Percentiles rank a stretch among this genome's conserved stretches.
Conservation (phyloP, 768 basidiomycete genomes). For the Hygrocybe coccinea region DNA sequence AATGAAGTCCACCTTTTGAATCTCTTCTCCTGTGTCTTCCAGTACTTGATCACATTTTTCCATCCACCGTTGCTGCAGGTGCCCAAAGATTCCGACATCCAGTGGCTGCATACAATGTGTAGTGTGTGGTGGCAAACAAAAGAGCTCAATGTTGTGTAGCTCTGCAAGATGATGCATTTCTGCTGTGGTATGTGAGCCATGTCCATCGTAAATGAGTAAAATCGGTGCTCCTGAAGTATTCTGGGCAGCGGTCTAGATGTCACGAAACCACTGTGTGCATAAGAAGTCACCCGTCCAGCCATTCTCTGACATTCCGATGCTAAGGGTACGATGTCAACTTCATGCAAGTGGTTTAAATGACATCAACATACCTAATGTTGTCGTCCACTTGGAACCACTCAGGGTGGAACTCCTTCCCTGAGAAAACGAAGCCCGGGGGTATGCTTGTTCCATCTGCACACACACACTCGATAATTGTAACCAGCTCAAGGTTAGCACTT, state of each 20-base stretch:
- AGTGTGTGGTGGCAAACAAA: conserved; percentile 35
- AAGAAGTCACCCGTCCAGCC: conserved; percentile 25
- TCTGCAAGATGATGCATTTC: conserved; percentile 14
- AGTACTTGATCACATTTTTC: conserved; percentile 8
- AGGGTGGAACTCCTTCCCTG: conserved; percentile 9
- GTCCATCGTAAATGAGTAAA: conserved; percentile 24
- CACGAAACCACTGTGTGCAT: conserved; percentile 5
- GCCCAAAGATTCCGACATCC: conserved; percentile 37
- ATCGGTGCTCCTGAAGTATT: conserved; percentile 7
- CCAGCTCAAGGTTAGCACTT: conserved; percentile 27
- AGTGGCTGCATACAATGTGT: conserved; percentile 34
- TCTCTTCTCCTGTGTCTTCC: conserved; percentile 22
- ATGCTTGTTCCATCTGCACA: conserved; percentile 26
- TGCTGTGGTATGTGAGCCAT: conserved; percentile 16
- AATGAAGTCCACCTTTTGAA: conserved; percentile 23
- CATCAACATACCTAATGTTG: neutral
- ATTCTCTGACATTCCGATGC: conserved; percentile 14
- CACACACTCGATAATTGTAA: conserved; percentile 32
- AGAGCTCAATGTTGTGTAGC: conserved; percentile 23
- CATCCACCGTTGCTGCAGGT: conserved; percentile 27
- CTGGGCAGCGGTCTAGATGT: conserved; percentile 19
- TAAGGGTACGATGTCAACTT: neutral
- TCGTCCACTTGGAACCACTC: neutral
- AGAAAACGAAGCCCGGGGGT: conserved; percentile 26
- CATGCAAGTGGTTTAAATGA: too few species aligned